Percentiles rank a stretch among this genome's conserved stretches.
Conservation (phyloP, 2,329 filamentous ascomycete species). For the Aspergillus transmontanensis region DNA sequence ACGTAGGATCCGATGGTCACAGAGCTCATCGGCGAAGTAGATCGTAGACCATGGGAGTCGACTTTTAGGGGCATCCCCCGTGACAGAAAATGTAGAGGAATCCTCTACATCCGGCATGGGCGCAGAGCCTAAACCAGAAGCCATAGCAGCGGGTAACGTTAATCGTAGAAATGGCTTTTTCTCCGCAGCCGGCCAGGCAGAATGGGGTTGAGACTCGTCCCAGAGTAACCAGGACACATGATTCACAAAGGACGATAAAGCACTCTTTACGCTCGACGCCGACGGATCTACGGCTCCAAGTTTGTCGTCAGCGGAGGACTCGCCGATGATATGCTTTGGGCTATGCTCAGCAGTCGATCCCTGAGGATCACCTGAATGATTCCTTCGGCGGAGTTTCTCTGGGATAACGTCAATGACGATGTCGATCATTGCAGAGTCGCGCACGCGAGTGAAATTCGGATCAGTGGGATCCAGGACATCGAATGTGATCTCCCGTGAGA, state of each 20-base stretch:
- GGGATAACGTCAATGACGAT: conserved; percentile 64
- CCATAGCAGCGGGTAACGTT: conserved; percentile 51
- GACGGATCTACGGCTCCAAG: conserved; percentile 29
- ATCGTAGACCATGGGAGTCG: conserved; percentile 69
- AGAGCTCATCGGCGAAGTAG: conserved; percentile 72
- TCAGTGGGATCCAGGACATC: conserved; percentile 68
- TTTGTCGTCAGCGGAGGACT: conserved; percentile 29
- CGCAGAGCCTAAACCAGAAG: conserved; percentile 60
- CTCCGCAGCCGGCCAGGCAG: conserved; percentile 32
- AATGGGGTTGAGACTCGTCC: conserved; percentile 39
- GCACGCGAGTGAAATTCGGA: conserved; percentile 78
- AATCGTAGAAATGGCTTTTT: conserved; percentile 39
- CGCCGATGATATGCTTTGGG: conserved; percentile 22
- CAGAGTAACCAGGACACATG: conserved; percentile 56
- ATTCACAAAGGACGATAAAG: conserved; percentile 51
- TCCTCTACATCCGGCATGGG: conserved; percentile 69
- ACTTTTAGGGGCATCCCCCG: conserved; percentile 43
- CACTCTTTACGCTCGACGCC: conserved; percentile 40
- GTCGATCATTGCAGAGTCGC: conserved; percentile 73
- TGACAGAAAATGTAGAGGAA: conserved; percentile 40
- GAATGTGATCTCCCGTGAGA: conserved; percentile 74
- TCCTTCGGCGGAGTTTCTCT: conserved; percentile 35
- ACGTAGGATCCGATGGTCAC: conserved; percentile 55
- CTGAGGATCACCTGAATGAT: conserved; percentile 34
- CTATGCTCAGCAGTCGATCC: conserved; percentile 26